Evolutionary conservation across 2,329 filamentous ascomycete species (phyloP), one percentile per base, ranked within the genome.

Genomic region (Albifimbria verrucaria): DNA sequence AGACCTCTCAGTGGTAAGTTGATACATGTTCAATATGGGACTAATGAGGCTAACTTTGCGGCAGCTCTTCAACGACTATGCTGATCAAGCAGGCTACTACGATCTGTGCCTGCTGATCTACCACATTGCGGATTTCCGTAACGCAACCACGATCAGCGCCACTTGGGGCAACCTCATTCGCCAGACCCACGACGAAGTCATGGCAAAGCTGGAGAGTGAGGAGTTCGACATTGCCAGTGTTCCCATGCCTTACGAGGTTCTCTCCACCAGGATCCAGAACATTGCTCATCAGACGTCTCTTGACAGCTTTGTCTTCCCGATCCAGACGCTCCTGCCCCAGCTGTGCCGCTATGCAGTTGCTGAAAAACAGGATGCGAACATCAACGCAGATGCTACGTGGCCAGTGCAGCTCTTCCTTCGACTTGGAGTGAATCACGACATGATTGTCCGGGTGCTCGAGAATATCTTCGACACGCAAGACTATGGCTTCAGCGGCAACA

Each of bases 41-140:
- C 17, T 21, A 23, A 6, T 12, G 24, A 48, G 52, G 48, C 64
- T 66, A 50, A 68, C 54, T 23, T 7, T 15, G 32, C 32, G 23
- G 22, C 18, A 95, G 86, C 84, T 99, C n/a, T 99, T 91, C 75
- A 96, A 97, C 67, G 77, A 85, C 57, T 99, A 92, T 64, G 91
- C 92, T 52, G 92, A 97, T 65, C 87, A 90, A 64, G 94, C 91
- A 2, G 88, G 86, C 48, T 99, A 99, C 77, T 93, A 92, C 72
- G 94, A 97, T 67, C 82, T 99, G 49, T 96, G 90, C 67, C 82
- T 99, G 9, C 80, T 93, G 55, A 96, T 99, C 64, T 97, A 92
- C 76, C 88, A 95, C 69, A 84, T 88, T 1, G 93, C 93, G 45
- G 92, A 97, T 70, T 90, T 96, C 75, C 88, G 93, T 62, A 95